A percentile compares a stretch with the other conserved stretches of the same genome.
phyloP scores from a whole-genome alignment of 441 rosid species.

The Populus hybrid region DNA sequence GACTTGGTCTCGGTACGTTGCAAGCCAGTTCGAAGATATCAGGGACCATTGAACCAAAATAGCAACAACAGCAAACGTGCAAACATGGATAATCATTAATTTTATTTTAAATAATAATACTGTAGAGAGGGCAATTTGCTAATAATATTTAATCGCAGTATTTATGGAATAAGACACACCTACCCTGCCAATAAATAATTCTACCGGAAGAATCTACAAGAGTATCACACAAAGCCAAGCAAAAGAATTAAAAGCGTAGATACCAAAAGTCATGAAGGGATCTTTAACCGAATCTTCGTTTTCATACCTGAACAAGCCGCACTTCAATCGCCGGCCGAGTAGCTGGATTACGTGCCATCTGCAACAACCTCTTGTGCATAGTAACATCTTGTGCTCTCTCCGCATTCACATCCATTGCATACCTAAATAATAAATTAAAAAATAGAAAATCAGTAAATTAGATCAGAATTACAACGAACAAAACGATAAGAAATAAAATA shows the following conservation, averaged over 20 bases:
- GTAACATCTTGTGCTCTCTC: slow-evolving; percentile 62
- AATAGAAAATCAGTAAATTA: too few species aligned
- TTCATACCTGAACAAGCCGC: slow-evolving; percentile 55
- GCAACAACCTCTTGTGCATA: slow-evolving; percentile 61
- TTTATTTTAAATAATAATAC: not conserved
- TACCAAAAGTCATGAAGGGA: not conserved
- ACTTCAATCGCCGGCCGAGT: slow-evolving; percentile 28
- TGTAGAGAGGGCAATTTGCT: slow-evolving; percentile 1
- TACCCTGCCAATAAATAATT: slow-evolving; percentile 18
- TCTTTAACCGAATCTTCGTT: slow-evolving; percentile 12
- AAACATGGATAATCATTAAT: not conserved
- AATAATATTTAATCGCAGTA: not conserved
- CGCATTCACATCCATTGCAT: slow-evolving; percentile 61
- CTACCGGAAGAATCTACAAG: slow-evolving; percentile 16
- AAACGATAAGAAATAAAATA: too few species aligned
- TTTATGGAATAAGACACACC: not conserved
- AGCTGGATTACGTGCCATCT: slow-evolving; percentile 41
- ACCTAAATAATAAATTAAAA: too few species aligned
- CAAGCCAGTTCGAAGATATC: too few species aligned
- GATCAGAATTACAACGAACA: too few species aligned
- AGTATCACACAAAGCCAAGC: slow-evolving; percentile 9
- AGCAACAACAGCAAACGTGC: not conserved
- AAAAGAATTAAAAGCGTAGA: slow-evolving; percentile 4
- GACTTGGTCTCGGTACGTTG: not conserved
- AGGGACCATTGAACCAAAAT: too few species aligned